These are phyloP conservation scores for Verticillium albo-atrum DNA, from an alignment of 2,329 filamentous ascomycete species.

Conservation along the genomic window DNA sequence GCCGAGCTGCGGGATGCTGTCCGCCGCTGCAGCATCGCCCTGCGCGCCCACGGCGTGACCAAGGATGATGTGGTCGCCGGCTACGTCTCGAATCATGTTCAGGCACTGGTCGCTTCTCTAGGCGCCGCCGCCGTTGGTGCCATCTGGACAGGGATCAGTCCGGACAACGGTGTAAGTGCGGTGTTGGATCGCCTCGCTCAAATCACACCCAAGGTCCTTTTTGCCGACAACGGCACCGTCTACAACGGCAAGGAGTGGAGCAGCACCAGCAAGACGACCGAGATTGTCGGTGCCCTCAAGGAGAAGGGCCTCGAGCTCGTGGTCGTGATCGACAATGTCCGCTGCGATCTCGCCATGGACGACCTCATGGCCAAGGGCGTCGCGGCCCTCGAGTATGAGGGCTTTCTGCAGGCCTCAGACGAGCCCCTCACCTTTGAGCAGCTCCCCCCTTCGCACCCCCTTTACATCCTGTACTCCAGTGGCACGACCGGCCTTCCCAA, in stretches of 20 bases:
- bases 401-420: slow-evolving; percentile 38
- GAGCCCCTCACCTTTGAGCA: slow-evolving; percentile 63
- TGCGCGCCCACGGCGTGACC: slow-evolving; percentile 61
- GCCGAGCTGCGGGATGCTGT: slow-evolving; percentile 74
- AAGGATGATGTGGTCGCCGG: slow-evolving; percentile 56
- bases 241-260: slow-evolving; percentile 91
- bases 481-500: slow-evolving; percentile 87
- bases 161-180: slow-evolving; percentile 86
- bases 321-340: slow-evolving; percentile 68
- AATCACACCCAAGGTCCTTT: slow-evolving; percentile 77
- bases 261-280: slow-evolving; percentile 71
- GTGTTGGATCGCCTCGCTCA: slow-evolving; percentile 84
- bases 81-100: slow-evolving; percentile 85
- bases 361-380: slow-evolving; percentile 34
- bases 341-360: slow-evolving; percentile 36
- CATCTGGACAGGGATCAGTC: slow-evolving; percentile 89
- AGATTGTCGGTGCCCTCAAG: slow-evolving; percentile 64
- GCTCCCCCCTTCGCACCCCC: slow-evolving; percentile 77
- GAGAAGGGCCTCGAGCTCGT: slow-evolving; percentile 60
- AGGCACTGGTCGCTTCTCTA: slow-evolving; percentile 84
- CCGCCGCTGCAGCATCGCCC: slow-evolving; percentile 63
- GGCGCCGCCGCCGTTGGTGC: slow-evolving; percentile 78
- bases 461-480: slow-evolving; percentile 91
- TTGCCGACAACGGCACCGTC: slow-evolving; percentile 80
- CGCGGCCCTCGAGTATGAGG: slow-evolving; percentile 37